Evolutionary conservation across 192 early-diverging fungal species (phyloP).

Genomic region (Backusella morwellensis): DNA sequence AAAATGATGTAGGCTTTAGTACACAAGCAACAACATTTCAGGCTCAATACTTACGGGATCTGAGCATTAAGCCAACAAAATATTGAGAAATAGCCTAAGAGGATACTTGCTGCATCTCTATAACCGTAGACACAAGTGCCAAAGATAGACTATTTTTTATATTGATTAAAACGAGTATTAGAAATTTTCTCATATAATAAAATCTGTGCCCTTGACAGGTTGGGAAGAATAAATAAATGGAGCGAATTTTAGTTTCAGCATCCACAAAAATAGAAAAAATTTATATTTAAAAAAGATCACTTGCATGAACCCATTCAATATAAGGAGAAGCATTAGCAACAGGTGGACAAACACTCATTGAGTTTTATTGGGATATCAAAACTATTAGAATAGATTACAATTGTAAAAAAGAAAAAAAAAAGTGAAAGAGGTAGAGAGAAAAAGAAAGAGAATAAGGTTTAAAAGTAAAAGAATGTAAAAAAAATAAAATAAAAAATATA

Average conservation of each 20-base stretch:
- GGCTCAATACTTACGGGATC: constrained; percentile 52
- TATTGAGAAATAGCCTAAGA: constrained; percentile 57
- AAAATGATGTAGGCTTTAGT: background rate
- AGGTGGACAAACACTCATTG: background rate
- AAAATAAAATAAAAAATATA: background rate
- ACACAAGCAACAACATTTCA: background rate
- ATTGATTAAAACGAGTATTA: background rate
- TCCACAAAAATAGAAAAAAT: background rate
- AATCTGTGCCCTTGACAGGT: background rate
- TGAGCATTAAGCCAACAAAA: constrained; percentile 69
- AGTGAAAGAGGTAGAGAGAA: background rate
- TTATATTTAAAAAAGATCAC: background rate
- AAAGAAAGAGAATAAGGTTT: background rate
- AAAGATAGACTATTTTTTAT: constrained; percentile 31
- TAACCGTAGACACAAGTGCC: constrained; percentile 45
- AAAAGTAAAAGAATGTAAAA: background rate
- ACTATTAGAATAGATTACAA: background rate
- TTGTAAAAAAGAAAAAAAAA: background rate
- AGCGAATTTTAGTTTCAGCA: constrained; percentile 3
- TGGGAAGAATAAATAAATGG: background rate
- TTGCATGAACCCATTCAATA: constrained; percentile 19
- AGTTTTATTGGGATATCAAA: background rate
- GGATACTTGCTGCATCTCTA: constrained; percentile 36
- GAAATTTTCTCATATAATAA: background rate
- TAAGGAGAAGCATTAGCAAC: background rate